Conservation (phyloP, 495 filamentous ascomycete genomes). For the Lichina pygmaea region DNA sequence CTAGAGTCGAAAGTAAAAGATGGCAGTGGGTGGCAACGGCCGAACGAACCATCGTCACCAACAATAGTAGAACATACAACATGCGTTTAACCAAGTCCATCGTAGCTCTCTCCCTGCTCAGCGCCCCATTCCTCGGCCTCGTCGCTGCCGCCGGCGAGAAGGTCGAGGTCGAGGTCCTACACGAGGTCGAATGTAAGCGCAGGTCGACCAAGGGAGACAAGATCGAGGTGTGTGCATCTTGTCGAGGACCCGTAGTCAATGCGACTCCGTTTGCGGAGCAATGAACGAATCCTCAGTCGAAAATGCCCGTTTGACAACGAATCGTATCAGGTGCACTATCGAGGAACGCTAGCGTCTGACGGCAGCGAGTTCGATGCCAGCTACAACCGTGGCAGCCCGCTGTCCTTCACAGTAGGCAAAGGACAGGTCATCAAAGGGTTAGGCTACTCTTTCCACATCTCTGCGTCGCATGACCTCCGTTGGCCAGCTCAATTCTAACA, state of each 20-base stretch:
- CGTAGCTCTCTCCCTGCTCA: background rate
- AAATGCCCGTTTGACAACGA: background rate
- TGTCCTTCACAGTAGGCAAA: slow-evolving; percentile 15
- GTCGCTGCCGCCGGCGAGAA: slow-evolving; percentile 1
- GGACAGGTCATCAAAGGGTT: slow-evolving; percentile 21
- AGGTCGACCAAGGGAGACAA: slow-evolving; percentile 10
- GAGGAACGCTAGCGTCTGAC: slow-evolving; percentile 15
- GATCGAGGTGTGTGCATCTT: background rate
- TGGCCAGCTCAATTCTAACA: background rate
- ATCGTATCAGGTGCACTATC: slow-evolving; percentile 12
- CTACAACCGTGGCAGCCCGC: slow-evolving; percentile 17
- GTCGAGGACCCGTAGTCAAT: background rate
- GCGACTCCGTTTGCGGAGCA: background rate
- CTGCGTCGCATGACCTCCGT: background rate
- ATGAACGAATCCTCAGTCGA: slow-evolving; percentile 6
- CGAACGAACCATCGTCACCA: background rate
- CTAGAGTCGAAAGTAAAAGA: too few species aligned
- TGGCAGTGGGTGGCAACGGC: too few species aligned
- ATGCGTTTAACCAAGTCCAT: background rate
- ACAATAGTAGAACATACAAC: background rate
- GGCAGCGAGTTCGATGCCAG: slow-evolving; percentile 17
- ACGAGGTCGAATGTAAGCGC: slow-evolving; percentile 11
- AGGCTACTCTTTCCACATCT: slow-evolving; percentile 1
- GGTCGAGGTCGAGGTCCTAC: slow-evolving; percentile 14
- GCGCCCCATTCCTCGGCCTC: background rate